Evolutionary conservation across 768 basidiomycete genomes (phyloP), one percentile per base, ranked within the genome.

Genomic region (Boletus vermiculosoides): DNA sequence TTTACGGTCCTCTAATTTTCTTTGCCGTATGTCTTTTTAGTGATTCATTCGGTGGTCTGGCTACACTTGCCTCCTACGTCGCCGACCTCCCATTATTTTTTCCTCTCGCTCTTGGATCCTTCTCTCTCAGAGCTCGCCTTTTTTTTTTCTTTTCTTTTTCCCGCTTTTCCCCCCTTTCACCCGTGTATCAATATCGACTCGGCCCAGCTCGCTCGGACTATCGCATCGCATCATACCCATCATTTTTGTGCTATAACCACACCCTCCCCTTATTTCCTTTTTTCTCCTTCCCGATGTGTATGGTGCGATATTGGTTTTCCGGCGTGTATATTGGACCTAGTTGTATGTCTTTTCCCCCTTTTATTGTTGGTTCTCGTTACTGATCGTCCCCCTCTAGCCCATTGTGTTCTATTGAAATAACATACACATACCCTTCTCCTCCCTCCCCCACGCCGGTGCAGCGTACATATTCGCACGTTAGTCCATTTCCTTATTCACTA

Each of bases 141-240:
- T 7, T 44, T 45, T 51, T 22, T 39, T 23, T 0, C 22, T 55
- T 20, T 36, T 20, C 22, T 55, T 20, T 36, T 20, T 3, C 31
- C 28, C 5, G 20, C 34, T 41, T 33, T 49, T 18, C 40, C n/a
- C 30, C 36, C 25, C 22, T 45, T 45, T 25, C 18, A 42, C 55
- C 20, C 37, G 54, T 71, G 71, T 72, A 72, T 72, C 71, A 70
- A 72, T 72, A 73, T 67, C 56, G 58, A 58, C 68, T 64, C 54
- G 66, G 60, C 63, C 63, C 63, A 66, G 34, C 5, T 52, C 47
- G 59, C 57, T 62, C 60, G 70, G 66, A 71, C 63, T 70, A 57
- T 72, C 70, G 25, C 62, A 60, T 72, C 71, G 64, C 72, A 67
- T 71, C 72, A 66, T 68, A 66, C 64, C 57, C 59, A 37, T 58